phyloP scores from a whole-genome alignment of 2,329 filamentous ascomycete genomes.

The Talaromyces piceae region DNA sequence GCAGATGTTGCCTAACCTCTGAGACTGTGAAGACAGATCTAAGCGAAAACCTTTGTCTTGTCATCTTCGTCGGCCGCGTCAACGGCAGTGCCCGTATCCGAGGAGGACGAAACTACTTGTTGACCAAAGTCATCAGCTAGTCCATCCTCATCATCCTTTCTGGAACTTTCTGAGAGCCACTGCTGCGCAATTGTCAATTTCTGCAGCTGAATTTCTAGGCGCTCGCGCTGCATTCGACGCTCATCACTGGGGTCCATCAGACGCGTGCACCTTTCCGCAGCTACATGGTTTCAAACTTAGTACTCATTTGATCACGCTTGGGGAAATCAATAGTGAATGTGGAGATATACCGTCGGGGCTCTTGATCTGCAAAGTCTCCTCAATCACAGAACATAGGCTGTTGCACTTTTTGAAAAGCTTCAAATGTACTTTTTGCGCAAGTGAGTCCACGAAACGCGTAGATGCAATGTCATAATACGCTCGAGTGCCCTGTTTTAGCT shows the following conservation, averaged over 20 bases:
- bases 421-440: slow-evolving; percentile 30
- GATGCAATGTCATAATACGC: slow-evolving; percentile 36
- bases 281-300: slow-evolving; percentile 15
- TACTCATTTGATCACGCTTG: neutral
- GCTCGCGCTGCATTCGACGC: slow-evolving; percentile 24
- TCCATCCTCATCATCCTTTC: neutral
- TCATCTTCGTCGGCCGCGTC: neutral
- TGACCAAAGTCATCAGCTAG: neutral
- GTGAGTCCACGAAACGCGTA: slow-evolving; percentile 30
- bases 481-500: slow-evolving; percentile 22
- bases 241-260: slow-evolving; percentile 33
- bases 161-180: slow-evolving; percentile 17
- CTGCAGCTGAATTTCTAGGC: slow-evolving; percentile 24
- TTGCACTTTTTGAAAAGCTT: slow-evolving; percentile 31
- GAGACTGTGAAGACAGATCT: neutral
- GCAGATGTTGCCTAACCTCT: too few relatives aligned
- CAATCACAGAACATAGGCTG: slow-evolving; percentile 23
- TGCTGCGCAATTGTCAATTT: slow-evolving; percentile 28
- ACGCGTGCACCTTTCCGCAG: slow-evolving; percentile 25
- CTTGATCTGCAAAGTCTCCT: slow-evolving; percentile 22
- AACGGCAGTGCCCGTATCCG: neutral
- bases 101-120: neutral
- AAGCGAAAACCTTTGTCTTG: neutral
- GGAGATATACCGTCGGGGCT: slow-evolving; percentile 24
- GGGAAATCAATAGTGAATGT: neutral